Evolutionary conservation across 768 basidiomycete genomes (phyloP).

Genomic region (Hydnomerulius pinastri): DNA sequence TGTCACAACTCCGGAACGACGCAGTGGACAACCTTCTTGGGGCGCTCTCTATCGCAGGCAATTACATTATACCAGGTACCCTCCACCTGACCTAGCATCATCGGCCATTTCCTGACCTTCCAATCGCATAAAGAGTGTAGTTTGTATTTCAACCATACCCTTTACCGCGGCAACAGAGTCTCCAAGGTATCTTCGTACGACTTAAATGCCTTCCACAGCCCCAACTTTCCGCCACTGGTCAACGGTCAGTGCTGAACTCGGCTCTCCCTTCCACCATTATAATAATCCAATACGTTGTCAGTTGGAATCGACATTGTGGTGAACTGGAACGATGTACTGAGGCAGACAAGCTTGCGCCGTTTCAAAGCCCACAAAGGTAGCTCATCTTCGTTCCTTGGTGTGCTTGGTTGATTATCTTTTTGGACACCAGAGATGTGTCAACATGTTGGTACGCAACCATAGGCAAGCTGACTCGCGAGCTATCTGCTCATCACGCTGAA

Average conservation of each 20-base stretch:
- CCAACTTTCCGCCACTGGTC: slow-evolving; percentile 80
- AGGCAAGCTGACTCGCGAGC: not conserved
- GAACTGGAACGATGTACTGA: slow-evolving; percentile 85
- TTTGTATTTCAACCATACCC: slow-evolving; percentile 87
- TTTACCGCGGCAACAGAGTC: slow-evolving; percentile 85
- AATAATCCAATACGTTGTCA: slow-evolving; percentile 24
- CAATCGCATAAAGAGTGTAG: slow-evolving; percentile 62
- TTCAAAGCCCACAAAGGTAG: slow-evolving; percentile 82
- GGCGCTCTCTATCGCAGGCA: slow-evolving; percentile 85
- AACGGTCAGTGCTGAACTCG: slow-evolving; percentile 51
- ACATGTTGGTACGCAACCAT: slow-evolving; percentile 64
- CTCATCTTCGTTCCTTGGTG: not conserved
- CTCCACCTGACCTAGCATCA: not conserved
- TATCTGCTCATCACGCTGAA: slow-evolving; percentile 19
- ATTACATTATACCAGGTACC: slow-evolving; percentile 87
- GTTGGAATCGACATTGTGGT: slow-evolving; percentile 91
- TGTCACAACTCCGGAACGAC: slow-evolving; percentile 91
- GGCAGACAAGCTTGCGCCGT: slow-evolving; percentile 75
- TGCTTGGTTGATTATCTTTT: slow-evolving; percentile 11
- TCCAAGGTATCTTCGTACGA: slow-evolving; percentile 83
- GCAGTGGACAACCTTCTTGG: slow-evolving; percentile 93
- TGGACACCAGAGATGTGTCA: slow-evolving; percentile 67
- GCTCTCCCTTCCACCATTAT: slow-evolving; percentile 7
- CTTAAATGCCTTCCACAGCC: slow-evolving; percentile 81
- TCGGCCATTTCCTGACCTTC: not conserved